Conservation (phyloP, 2,329 filamentous ascomycete species). For the Cladosporium sp. region DNA sequence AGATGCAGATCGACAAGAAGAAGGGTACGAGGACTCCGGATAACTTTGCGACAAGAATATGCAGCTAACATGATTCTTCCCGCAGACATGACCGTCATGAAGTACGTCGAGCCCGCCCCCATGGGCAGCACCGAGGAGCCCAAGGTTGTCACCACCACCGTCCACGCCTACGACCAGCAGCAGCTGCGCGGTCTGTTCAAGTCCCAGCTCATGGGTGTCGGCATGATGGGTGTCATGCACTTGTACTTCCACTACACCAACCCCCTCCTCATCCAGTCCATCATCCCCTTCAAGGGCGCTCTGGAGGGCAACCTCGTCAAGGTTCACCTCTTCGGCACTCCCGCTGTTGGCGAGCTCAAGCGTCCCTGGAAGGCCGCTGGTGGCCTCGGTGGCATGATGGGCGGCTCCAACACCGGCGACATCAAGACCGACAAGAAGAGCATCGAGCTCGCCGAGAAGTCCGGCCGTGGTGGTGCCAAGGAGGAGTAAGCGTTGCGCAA, state of each 20-base stretch:
- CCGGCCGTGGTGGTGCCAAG: constrained; percentile 53
- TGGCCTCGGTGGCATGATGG: constrained; percentile 77
- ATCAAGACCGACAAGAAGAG: constrained; percentile 78
- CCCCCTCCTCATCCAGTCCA: constrained; percentile 96
- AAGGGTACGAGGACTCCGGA: constrained; percentile 68
- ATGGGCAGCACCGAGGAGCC: constrained; percentile 93
- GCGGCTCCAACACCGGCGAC: constrained; percentile 59
- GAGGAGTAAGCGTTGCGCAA: constrained; percentile 45
- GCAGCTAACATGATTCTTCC: background rate
- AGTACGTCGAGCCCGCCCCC: constrained; percentile 94
- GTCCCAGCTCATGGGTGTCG: constrained; percentile 90
- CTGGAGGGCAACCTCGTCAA: constrained; percentile 95
- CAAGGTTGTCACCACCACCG: constrained; percentile 93
- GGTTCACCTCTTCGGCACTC: constrained; percentile 86
- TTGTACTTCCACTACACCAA: constrained; percentile 99
- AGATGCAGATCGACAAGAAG: constrained; percentile 87
- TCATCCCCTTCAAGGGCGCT: constrained; percentile 94
- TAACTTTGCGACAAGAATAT: background rate
- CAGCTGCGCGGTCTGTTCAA: constrained; percentile 87
- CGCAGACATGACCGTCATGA: constrained; percentile 90
- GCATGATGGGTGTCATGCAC: constrained; percentile 99
- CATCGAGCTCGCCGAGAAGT: constrained; percentile 53
- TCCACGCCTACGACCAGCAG: constrained; percentile 88
- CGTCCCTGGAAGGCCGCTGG: constrained; percentile 87
- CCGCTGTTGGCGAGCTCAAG: constrained; percentile 87